Base-by-base conservation (phyloP, 345 rosid species). In the Citrus cavaleriei region DNA sequence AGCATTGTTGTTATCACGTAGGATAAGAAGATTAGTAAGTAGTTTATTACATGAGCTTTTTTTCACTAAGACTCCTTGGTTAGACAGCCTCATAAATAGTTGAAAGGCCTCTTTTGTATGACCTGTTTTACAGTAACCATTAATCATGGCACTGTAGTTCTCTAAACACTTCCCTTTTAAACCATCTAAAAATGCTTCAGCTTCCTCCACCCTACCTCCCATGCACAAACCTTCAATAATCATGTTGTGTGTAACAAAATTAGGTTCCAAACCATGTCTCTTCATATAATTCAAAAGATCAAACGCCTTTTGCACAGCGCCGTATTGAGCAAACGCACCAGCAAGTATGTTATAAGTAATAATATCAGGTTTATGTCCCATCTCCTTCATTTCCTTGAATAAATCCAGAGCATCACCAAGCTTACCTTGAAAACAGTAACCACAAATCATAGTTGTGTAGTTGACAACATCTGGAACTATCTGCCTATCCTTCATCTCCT, bases 171-270 rank as follows among this genome's bases (percentile, higher is more conserved):
- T 87, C 51, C 81, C 88, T 19, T 74, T 72, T 71, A 92, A 72
- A 35, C 81, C 84, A 69, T 0, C 14, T 40, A 92, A 28, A 78
- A 93, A 93, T 5, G 68, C 80, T 87, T 91, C 86, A 32, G 98
- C 97, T 75, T 86, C 90, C 51, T 13, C 51, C 18, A 46, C 51
- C 51, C 51, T 46, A 46, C 51, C 51, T 12, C 51, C 51, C 51
- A 67, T 81, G 77, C 97, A 95, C 68, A 95, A 81, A 66, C 94
- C 92, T 85, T 88, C 88, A 73, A 95, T 92, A 49, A 95, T 89
- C 85, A 83, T 55, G 64, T 79, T 90, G 83, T 91, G 85, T 32
- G 90, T 89, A 46, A 80, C 79, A 69, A 88, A 46, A 46, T 46
- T 46, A 46, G 51, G 51, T 46, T 46, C 51, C 18, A 46, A 13